A percentile compares a stretch with the other conserved stretches of the same genome.
Evolutionary conservation across 768 basidiomycete genomes (phyloP).

Genomic region (Suillus paluster): DNA sequence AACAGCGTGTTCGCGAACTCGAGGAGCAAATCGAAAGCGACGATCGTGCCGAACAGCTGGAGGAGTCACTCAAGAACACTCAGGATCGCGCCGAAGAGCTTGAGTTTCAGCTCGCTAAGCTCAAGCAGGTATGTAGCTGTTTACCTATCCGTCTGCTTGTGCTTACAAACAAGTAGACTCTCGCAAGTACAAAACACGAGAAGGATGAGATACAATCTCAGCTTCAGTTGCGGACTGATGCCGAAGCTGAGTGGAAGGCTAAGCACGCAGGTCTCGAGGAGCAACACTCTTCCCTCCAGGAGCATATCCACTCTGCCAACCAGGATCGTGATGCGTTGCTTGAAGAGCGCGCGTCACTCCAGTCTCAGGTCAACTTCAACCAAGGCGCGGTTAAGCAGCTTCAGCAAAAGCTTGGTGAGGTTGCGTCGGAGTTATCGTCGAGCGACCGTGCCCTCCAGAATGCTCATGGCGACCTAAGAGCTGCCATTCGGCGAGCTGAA

Average conservation of each 20-base stretch:
- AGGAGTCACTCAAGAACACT: conserved; percentile 73
- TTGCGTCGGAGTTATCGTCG: conserved; percentile 55
- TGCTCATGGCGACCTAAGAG: conserved; percentile 67
- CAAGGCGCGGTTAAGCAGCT: conserved; percentile 54
- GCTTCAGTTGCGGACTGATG: conserved; percentile 44
- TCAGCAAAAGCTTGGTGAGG: conserved; percentile 61
- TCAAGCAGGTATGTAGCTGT: conserved; percentile 64
- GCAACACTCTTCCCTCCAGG: conserved; percentile 41
- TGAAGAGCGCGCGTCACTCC: conserved; percentile 54
- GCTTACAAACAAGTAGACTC: conserved; percentile 45
- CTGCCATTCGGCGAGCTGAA: conserved; percentile 68
- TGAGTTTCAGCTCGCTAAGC: conserved; percentile 79
- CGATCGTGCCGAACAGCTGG: conserved; percentile 77
- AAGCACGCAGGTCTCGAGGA: conserved; percentile 54
- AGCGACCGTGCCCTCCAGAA: conserved; percentile 61
- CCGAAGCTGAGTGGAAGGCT: conserved; percentile 51
- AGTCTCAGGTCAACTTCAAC: conserved; percentile 49
- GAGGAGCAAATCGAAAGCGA: conserved; percentile 85
- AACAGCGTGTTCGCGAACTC: conserved; percentile 67
- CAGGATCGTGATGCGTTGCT: conserved; percentile 51
- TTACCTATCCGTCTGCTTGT: background rate
- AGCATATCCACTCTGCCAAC: conserved; percentile 48
- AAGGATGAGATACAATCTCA: conserved; percentile 58
- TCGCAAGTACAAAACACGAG: conserved; percentile 62
- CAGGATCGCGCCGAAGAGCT: conserved; percentile 84